A percentile compares a stretch with the other conserved stretches of the same genome.
These are phyloP conservation scores for Rhizophagus sp. DNA, from an alignment of 192 early-diverging fungal genomes.

Conservation along the genomic window DNA sequence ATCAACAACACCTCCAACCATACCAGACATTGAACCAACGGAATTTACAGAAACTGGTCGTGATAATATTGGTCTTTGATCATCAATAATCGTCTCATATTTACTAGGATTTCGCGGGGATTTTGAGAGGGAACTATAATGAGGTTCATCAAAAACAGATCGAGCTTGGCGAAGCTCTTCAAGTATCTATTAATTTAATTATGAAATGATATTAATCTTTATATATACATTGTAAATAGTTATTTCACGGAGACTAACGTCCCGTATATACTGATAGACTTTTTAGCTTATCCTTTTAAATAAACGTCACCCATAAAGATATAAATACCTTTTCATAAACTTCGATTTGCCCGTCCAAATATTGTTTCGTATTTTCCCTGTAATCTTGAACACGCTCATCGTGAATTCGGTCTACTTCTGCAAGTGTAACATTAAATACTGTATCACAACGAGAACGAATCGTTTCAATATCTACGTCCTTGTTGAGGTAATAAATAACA, in stretches of 20 bases:
- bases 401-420: conserved; percentile 46
- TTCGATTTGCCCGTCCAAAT: conserved; percentile 44
- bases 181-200: conserved; percentile 35
- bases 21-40: conserved; percentile 40
- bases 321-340: conserved; percentile 44
- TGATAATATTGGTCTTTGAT: conserved; percentile 34
- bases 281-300: no score
- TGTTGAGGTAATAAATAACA: neutral
- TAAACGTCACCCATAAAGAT: no score
- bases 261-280: no score
- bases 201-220: neutral
- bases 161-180: conserved; percentile 42
- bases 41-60: conserved; percentile 41
- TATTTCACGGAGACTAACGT: no score
- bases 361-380: conserved; percentile 42
- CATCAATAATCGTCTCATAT: conserved; percentile 40
- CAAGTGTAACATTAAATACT: conserved; percentile 46
- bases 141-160: conserved; percentile 38
- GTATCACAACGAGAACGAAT: conserved; percentile 48
- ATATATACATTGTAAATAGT: neutral
- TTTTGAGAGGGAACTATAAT: conserved; percentile 38
- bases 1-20: conserved; percentile 49
- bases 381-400: conserved; percentile 47
- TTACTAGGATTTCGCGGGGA: conserved; percentile 35
- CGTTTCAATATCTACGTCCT: conserved; percentile 45